Conservation (phyloP, 495 filamentous ascomycete species). For the Corynascus novoguineensis region DNA sequence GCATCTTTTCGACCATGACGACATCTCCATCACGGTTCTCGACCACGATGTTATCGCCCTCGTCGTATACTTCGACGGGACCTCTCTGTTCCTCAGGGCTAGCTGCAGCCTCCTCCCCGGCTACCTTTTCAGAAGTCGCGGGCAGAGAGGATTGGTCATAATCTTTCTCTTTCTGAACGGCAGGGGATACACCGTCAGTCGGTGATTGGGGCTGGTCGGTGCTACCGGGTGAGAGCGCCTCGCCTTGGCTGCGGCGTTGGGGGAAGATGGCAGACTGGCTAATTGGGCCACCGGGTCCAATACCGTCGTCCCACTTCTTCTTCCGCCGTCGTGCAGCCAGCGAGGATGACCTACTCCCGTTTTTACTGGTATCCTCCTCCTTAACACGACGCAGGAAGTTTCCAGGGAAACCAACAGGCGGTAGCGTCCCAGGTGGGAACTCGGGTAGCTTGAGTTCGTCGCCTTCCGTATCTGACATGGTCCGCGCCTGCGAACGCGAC, state of each 20-base stretch:
- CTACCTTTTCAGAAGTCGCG: neutral
- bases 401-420: conserved; percentile 65
- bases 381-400: conserved; percentile 78
- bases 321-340: conserved; percentile 57
- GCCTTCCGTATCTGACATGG: conserved; percentile 48
- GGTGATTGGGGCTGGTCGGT: conserved; percentile 18
- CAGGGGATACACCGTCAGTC: conserved; percentile 17
- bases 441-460: conserved; percentile 56
- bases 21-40: conserved; percentile 91
- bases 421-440: conserved; percentile 71
- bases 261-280: conserved; percentile 87
- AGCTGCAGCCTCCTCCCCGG: conserved; percentile 24
- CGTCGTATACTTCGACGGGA: conserved; percentile 64
- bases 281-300: conserved; percentile 81
- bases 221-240: conserved; percentile 25
- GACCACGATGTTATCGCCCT: conserved; percentile 74
- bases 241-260: conserved; percentile 46
- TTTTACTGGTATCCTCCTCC: conserved; percentile 62
- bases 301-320: conserved; percentile 63
- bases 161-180: conserved; percentile 8
- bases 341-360: conserved; percentile 54
- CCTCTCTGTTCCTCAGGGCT: conserved; percentile 31
- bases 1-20: conserved; percentile 39
- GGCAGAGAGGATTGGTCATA: conserved; percentile 14
- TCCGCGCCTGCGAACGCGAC: conserved; percentile 80